A percentile compares a stretch with the other conserved stretches of the same genome.
phyloP scores from a whole-genome alignment of 768 basidiomycete species.

The Leucogyrophana mollusca region DNA sequence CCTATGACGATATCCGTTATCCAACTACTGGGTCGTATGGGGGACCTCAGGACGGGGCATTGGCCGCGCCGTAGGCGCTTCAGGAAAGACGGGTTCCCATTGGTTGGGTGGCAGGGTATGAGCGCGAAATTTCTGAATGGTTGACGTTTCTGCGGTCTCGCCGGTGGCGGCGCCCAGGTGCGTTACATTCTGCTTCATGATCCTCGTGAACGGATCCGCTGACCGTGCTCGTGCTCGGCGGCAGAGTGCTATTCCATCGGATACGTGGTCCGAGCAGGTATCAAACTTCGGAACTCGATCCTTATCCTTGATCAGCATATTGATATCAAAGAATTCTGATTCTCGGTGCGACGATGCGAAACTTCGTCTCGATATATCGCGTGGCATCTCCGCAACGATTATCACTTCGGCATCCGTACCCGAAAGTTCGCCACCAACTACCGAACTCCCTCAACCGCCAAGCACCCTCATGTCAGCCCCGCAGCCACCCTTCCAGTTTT shows the following conservation, averaged over 20 bases:
- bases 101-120: constrained; percentile 76
- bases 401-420: too few species aligned
- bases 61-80: constrained; percentile 95
- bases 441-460: too few species aligned
- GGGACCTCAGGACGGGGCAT: constrained; percentile 85
- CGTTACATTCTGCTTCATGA: constrained; percentile 9
- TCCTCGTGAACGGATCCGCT: not conserved
- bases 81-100: constrained; percentile 79
- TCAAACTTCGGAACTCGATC: constrained; percentile 80
- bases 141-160: constrained; percentile 86
- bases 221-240: not conserved
- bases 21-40: constrained; percentile 92
- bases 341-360: too few species aligned
- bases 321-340: constrained; percentile 96
- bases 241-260: constrained; percentile 94
- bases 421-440: too few species aligned
- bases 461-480: too few species aligned
- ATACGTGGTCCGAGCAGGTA: constrained; percentile 99
- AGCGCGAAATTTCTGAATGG: constrained; percentile 85
- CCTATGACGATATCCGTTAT: too few species aligned
- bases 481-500: too few species aligned
- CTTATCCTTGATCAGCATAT: constrained; percentile 90
- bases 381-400: too few species aligned
- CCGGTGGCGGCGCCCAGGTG: constrained; percentile 93
- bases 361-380: too few species aligned